phyloP scores from a whole-genome alignment of 2,329 filamentous ascomycete species.

The Aspergillus quadrilineatus region DNA sequence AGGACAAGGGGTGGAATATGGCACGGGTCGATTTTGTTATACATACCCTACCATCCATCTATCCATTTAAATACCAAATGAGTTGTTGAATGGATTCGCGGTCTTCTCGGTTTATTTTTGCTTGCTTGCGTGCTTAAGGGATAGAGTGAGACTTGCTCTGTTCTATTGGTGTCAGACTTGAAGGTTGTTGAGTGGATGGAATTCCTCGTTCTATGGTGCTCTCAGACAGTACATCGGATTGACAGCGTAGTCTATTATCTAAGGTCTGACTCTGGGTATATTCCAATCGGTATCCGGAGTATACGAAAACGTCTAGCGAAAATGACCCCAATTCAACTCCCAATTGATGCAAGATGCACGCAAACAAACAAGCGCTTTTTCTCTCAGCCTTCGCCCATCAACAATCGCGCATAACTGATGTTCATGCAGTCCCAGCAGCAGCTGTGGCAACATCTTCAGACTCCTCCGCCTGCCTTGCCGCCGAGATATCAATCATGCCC shows the following conservation, averaged over 20 bases:
- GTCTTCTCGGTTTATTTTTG: not conserved
- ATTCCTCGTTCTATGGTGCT: not conserved
- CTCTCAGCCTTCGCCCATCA: not conserved
- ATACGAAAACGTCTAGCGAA: not conserved
- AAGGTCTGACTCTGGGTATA: not conserved
- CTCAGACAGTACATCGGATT: not conserved
- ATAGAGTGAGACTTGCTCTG: not conserved
- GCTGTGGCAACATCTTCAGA: not conserved
- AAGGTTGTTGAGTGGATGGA: not conserved
- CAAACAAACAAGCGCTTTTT: not conserved
- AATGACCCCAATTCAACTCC: not conserved
- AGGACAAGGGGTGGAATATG: slow-evolving; percentile 22
- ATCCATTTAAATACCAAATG: slow-evolving; percentile 4
- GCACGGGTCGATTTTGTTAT: slow-evolving; percentile 1
- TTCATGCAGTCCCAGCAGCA: not conserved
- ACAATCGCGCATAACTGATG: no score
- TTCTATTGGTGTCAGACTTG: not conserved
- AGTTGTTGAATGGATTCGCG: slow-evolving; percentile 2
- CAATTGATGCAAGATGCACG: not conserved
- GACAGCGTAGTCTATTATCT: not conserved
- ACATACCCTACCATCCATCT: slow-evolving; percentile 9
- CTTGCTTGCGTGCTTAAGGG: not conserved
- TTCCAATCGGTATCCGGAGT: not conserved
- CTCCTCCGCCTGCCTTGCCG: slow-evolving; percentile 17
- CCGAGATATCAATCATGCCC: slow-evolving; percentile 35